Evolutionary conservation across 2,329 filamentous ascomycete genomes (phyloP).

Genomic region (Monosporascus sp.): DNA sequence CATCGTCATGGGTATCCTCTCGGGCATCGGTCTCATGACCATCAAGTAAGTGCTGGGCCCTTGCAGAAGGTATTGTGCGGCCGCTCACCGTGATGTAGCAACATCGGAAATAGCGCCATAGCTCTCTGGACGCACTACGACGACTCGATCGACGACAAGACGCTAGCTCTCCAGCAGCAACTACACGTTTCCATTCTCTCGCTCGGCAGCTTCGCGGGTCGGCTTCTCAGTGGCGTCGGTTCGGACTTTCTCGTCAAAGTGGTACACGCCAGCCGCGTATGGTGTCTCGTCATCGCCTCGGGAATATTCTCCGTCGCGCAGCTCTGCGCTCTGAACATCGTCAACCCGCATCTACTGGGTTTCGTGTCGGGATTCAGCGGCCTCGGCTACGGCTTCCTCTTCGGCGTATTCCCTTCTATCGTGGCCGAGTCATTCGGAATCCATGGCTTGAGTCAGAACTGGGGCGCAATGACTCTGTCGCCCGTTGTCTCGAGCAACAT

Average conservation of each 20-base stretch:
- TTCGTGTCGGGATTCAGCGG: constrained; percentile 80
- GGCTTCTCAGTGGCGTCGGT: constrained; percentile 77
- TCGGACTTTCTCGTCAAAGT: constrained; percentile 85
- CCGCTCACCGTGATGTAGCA: constrained; percentile 46
- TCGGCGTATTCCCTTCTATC: constrained; percentile 88
- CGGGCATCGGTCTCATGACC: constrained; percentile 93
- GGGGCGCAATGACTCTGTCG: constrained; percentile 89
- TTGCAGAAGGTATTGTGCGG: background rate
- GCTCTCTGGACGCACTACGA: constrained; percentile 88
- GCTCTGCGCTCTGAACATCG: constrained; percentile 66
- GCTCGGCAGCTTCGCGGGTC: constrained; percentile 76
- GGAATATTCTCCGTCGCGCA: constrained; percentile 76
- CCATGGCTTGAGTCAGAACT: constrained; percentile 84
- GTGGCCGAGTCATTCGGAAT: constrained; percentile 89
- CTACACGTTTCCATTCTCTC: constrained; percentile 95
- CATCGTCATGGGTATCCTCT: constrained; percentile 79
- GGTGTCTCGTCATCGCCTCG: constrained; percentile 80
- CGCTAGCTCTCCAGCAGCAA: constrained; percentile 76
- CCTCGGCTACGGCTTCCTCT: constrained; percentile 86
- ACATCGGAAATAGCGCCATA: constrained; percentile 86
- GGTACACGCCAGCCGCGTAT: constrained; percentile 75
- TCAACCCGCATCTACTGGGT: constrained; percentile 71
- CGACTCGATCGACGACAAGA: constrained; percentile 62
- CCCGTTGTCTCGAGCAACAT: constrained; percentile 84
- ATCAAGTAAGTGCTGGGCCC: constrained; percentile 70